phyloP scores from a whole-genome alignment of 176 grass and related monocot species.

The Panicum miliaceum region DNA sequence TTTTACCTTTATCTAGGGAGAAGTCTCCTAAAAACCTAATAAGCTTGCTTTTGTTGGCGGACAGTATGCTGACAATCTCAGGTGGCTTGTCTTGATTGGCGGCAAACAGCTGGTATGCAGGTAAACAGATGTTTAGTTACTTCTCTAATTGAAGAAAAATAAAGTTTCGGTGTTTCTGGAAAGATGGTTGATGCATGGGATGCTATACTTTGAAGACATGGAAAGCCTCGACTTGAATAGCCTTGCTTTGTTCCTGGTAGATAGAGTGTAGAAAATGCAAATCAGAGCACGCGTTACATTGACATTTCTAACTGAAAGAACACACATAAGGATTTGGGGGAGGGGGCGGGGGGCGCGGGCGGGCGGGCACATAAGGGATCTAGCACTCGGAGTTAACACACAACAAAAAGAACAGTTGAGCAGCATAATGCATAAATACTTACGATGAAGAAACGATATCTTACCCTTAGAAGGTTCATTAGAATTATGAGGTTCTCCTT shows the following conservation, averaged over 20 bases:
- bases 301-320: background rate
- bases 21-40: slow-evolving; percentile 48
- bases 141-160: background rate
- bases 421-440: background rate
- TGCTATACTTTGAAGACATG: slow-evolving; percentile 54
- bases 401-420: background rate
- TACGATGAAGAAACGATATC: background rate
- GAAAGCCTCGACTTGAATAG: slow-evolving; percentile 53
- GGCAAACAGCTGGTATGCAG: slow-evolving; percentile 41
- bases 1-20: slow-evolving; percentile 44
- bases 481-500: slow-evolving; percentile 56
- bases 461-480: slow-evolving; percentile 66
- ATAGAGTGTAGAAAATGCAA: background rate
- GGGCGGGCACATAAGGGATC: background rate
- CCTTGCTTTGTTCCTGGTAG: slow-evolving; percentile 46
- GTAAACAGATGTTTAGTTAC: background rate
- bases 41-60: slow-evolving; percentile 52
- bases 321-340: background rate
- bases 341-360: no score
- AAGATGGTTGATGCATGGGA: background rate
- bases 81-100: slow-evolving; percentile 56
- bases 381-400: no score
- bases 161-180: background rate
- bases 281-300: background rate
- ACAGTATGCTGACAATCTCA: slow-evolving; percentile 47